Evolutionary conservation across 352 stramenopile genomes (phyloP), one percentile per base, ranked within the genome.

Genomic region (Blastocystis sp.): DNA sequence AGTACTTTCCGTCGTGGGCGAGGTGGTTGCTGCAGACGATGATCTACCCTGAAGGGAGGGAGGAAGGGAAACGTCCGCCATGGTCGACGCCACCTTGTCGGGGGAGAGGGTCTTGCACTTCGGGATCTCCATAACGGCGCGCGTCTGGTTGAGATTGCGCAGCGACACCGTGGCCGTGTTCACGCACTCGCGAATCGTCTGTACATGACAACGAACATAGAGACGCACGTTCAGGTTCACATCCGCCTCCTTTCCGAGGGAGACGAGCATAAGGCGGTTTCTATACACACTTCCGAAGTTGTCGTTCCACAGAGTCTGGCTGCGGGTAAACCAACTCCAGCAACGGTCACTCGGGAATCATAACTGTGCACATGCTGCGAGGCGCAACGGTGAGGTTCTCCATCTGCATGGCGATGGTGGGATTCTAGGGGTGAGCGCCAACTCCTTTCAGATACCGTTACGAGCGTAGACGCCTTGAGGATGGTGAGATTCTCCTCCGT

Each of bases 121-220:
- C n/a, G 74, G 74, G 28, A 84, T 68, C 57, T 84, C 74, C 74
- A 84, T 84, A 38, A 84, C 74, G 24, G 74, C 74, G 21, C 34
- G 45, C 34, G 74, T 84, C 34, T 84, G 74, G 43, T 70, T 57
- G 24, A 84, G 17, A 43, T 59, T 59, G 9, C 69, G 74, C 1
- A 84, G 74, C 48, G 52, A 68, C 3, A 54, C 69, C 10, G 74
- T 70, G n/a, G 74, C 74, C 21, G 74, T 84, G 40, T 84, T 84
- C 9, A 84, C 74, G 60, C 74, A 84, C 74, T 84, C 69, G 0
- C 74, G 52, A 19, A 84, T 84, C 4, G 28, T 68, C 74, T 84
- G 69, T n/a, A 24, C 52, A 48, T 42, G 6, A 38, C 24, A 54
- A 14, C n/a, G 21, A 52, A 3, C 2, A n/a, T 21, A 68, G 0